Conservation (phyloP, 2,329 filamentous ascomycete species). For the Cercospora sojina region DNA sequence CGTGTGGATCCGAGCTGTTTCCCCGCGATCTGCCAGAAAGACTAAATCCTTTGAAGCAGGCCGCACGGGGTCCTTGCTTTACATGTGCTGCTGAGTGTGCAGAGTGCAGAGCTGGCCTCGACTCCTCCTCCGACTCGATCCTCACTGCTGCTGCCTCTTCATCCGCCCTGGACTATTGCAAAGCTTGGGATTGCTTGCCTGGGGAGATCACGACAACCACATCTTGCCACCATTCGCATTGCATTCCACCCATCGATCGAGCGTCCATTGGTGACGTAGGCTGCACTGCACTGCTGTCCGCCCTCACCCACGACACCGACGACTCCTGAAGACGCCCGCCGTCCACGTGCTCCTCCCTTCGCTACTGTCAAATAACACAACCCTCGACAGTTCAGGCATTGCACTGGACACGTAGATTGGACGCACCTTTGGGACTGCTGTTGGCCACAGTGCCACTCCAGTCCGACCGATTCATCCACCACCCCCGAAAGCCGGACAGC, state of each 20-base stretch:
- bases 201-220: not conserved
- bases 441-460: conserved; percentile 17
- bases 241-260: conserved; percentile 8
- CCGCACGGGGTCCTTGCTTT: not conserved
- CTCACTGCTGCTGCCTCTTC: not conserved
- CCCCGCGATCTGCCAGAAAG: conserved; percentile 14
- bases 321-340: not conserved
- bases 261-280: not conserved
- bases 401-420: not conserved
- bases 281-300: not conserved
- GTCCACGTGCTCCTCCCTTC: not conserved
- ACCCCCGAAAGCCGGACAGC: not conserved
- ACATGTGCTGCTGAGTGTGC: not conserved
- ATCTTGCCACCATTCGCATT: not conserved
- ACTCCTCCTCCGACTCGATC: not conserved
- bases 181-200: not conserved
- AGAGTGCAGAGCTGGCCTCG: not conserved
- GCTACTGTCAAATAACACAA: not conserved
- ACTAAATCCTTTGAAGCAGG: conserved; percentile 9
- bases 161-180: not conserved
- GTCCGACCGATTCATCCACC: not conserved
- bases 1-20: conserved; percentile 3
- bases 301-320: not conserved
- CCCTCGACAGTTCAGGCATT: not conserved
- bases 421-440: conserved; percentile 13